phyloP scores from a whole-genome alignment of 371 early-diverging fungal species.

The Mucor lusitanicus region DNA sequence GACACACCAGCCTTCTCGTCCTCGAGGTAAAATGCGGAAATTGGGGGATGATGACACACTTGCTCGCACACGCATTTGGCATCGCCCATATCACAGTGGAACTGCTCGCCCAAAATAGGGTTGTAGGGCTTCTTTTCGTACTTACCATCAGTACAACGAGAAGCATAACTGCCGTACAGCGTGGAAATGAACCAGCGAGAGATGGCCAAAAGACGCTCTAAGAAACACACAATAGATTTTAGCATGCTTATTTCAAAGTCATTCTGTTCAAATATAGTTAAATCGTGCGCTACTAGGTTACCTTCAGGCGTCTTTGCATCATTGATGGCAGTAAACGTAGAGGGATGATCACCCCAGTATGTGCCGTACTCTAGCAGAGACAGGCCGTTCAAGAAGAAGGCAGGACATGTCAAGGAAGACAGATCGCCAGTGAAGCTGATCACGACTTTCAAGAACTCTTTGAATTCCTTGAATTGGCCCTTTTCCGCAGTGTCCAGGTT shows the following conservation, averaged over 20 bases:
- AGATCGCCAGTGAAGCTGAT: constrained; percentile 82
- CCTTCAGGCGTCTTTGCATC: constrained; percentile 55
- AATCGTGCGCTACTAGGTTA: constrained; percentile 1
- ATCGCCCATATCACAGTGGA: constrained; percentile 51
- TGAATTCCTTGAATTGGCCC: constrained; percentile 50
- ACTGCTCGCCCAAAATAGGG: constrained; percentile 90
- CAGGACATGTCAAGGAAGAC: constrained; percentile 76
- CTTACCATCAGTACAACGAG: constrained; percentile 36
- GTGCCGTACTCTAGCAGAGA: constrained; percentile 76
- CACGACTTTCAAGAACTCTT: constrained; percentile 55
- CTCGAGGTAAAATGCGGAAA: constrained; percentile 72
- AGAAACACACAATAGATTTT: background rate
- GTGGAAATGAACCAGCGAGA: constrained; percentile 52
- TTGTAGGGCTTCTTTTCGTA: constrained; percentile 82
- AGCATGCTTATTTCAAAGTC: background rate
- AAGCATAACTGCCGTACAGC: constrained; percentile 66
- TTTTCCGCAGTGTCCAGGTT: constrained; percentile 41
- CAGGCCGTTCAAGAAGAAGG: constrained; percentile 74
- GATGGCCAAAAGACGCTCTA: constrained; percentile 33
- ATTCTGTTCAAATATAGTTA: background rate
- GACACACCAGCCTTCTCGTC: constrained; percentile 64
- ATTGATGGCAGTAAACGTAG: constrained; percentile 45
- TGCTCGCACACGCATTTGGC: constrained; percentile 64
- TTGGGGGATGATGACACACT: constrained; percentile 97
- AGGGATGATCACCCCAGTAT: constrained; percentile 33